These are phyloP conservation scores for Ceratocystis huliohia DNA, from an alignment of 2,329 filamentous ascomycete genomes.

Conservation along the genomic window DNA sequence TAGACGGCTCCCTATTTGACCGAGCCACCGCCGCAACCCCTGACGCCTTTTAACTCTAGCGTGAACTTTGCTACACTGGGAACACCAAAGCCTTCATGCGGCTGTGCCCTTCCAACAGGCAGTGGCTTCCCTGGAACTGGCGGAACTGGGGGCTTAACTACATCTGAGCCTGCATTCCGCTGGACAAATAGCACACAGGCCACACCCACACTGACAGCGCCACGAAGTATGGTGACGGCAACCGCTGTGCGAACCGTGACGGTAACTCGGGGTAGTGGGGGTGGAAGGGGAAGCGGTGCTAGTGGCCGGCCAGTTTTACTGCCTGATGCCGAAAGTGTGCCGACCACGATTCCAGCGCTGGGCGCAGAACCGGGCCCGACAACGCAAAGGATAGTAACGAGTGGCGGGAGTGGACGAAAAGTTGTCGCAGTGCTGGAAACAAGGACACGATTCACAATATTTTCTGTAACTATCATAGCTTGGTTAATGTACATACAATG, in stretches of 20 bases:
- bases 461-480: not conserved
- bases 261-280: conserved; percentile 2
- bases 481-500: not conserved
- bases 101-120: not conserved
- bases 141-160: not conserved
- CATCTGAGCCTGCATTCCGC: conserved; percentile 1
- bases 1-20: not conserved
- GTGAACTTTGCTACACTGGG: conserved; percentile 19
- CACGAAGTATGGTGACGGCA: conserved; percentile 10
- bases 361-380: conserved; percentile 10
- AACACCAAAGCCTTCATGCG: not conserved
- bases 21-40: conserved; percentile 12
- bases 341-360: conserved; percentile 16
- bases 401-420: not conserved
- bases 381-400: not conserved
- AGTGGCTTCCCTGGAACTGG: not conserved
- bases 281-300: not conserved
- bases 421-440: not conserved
- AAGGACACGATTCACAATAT: not conserved
- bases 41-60: conserved; percentile 17
- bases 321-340: conserved; percentile 15
- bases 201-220: not conserved
- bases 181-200: conserved; percentile 7
- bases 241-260: conserved; percentile 17
- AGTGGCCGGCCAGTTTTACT: not conserved